These are phyloP conservation scores for Hibiscus tridactylites DNA, from an alignment of 345 rosid genomes.

Conservation along the genomic window DNA sequence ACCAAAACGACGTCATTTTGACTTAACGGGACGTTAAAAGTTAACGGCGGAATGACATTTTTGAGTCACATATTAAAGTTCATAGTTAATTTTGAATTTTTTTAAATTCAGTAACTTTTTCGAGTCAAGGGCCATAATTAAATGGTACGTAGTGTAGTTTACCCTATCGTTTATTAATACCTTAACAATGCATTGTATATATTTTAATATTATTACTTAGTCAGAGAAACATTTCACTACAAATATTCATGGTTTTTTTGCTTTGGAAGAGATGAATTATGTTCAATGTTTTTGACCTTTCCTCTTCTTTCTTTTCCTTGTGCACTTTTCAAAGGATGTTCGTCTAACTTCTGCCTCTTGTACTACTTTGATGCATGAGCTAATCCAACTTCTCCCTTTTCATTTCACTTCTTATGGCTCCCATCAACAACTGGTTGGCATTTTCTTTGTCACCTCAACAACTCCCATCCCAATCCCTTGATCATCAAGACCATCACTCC, in stretches of 20 bases:
- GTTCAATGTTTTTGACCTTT: slow-evolving; percentile 22
- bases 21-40: no score
- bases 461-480: slow-evolving; percentile 28
- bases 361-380: slow-evolving; percentile 17
- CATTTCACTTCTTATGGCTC: neutral
- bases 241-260: slow-evolving; percentile 14
- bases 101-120: no score
- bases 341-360: neutral
- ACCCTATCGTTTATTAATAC: no score
- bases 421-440: slow-evolving; percentile 73
- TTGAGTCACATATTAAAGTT: no score
- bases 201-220: neutral
- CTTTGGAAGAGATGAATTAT: slow-evolving; percentile 13
- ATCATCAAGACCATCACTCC: slow-evolving; percentile 8
- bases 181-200: no score
- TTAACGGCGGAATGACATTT: no score
- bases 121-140: no score
- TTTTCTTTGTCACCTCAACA: slow-evolving; percentile 76
- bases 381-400: neutral
- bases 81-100: no score
- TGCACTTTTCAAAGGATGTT: neutral
- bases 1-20: no score
- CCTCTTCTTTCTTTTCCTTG: slow-evolving; percentile 12
- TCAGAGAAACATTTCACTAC: slow-evolving; percentile 15
- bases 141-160: no score